These are phyloP conservation scores for Solanum peruvianum DNA, from an alignment of 257 asterid genomes.

Conservation along the genomic window DNA sequence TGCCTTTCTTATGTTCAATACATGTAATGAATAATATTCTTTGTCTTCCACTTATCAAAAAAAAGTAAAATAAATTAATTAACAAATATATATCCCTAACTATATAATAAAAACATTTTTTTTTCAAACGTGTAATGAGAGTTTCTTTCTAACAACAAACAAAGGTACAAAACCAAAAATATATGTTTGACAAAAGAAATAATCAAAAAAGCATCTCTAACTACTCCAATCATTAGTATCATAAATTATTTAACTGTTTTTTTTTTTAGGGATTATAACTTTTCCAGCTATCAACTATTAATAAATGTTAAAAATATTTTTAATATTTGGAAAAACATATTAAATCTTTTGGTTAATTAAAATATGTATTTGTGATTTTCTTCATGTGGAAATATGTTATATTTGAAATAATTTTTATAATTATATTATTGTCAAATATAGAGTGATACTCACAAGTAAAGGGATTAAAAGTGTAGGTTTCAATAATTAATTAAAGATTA, in stretches of 20 bases:
- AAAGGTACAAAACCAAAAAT: neutral
- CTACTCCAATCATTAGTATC: conserved; percentile 2
- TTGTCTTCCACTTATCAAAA: conserved; percentile 14
- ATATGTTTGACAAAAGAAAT: neutral
- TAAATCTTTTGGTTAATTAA: neutral
- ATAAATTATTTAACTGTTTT: neutral
- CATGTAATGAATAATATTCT: neutral
- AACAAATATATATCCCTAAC: neutral
- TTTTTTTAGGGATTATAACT: neutral
- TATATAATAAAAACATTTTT: neutral
- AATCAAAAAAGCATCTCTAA: conserved; percentile 10
- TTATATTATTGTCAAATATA: neutral
- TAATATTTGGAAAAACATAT: neutral
- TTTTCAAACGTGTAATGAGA: conserved; percentile 12
- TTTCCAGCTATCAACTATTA: neutral
- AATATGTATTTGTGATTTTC: neutral
- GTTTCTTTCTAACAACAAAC: conserved; percentile 8
- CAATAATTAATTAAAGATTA: neutral
- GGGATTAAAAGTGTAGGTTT: neutral
- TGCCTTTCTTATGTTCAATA: neutral
- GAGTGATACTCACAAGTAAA: neutral
- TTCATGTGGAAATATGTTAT: neutral
- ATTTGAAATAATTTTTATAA: neutral
- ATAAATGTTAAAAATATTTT: neutral
- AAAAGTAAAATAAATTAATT: neutral